Evolutionary conservation across 805 yeast species (phyloP), one percentile per base, ranked within the genome.

Genomic region (Metschnikowia orientalis): DNA sequence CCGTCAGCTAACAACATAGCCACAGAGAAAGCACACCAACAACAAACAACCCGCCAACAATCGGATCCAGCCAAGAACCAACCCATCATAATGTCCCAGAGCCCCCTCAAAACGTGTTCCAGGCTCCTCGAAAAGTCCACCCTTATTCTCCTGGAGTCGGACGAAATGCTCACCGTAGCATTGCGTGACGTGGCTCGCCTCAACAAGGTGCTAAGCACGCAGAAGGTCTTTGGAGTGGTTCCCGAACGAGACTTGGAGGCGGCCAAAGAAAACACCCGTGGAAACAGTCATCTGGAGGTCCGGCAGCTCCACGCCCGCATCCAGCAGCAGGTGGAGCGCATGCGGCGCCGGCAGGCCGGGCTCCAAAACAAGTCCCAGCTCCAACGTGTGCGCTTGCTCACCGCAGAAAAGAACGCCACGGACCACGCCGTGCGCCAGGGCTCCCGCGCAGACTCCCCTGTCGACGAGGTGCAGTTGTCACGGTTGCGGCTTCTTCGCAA

Each of bases 181-280:
- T 59, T 68, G 3, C 51, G 54, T 8, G 75, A 73, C 39, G 59
- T 65, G 11, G 47, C 61, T 2, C 43, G 73, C 6, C 49, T 71
- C 22, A 57, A 54, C 23, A 51, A 49, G 14, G 63, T 73, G 5
- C 54, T 75, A n/a, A 45, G 55, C 12, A 70, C 75, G 5, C 56
- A 58, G 25, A 59, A 68, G 21, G 71, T 73, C 14, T 75, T 72
- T 52, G 75, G 74, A 4, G 50, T 73, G 8, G 65, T 73, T 0
- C 75, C 79, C 0, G 76, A 72, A 40, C 51, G 55, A 34, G 76
- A 73, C 34, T 48, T 73, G 16, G 54, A 49, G 6, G 59, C 53
- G 26, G 73, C 73, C 12, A 63, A 63, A 30, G 52, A 51, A 23
- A 47, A 55, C 8, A 50, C 71, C 27, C 54, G 56, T 27, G 42